These are phyloP conservation scores for Arthrobotrys iridis DNA, from an alignment of 2,329 filamentous ascomycete genomes.

Conservation along the genomic window DNA sequence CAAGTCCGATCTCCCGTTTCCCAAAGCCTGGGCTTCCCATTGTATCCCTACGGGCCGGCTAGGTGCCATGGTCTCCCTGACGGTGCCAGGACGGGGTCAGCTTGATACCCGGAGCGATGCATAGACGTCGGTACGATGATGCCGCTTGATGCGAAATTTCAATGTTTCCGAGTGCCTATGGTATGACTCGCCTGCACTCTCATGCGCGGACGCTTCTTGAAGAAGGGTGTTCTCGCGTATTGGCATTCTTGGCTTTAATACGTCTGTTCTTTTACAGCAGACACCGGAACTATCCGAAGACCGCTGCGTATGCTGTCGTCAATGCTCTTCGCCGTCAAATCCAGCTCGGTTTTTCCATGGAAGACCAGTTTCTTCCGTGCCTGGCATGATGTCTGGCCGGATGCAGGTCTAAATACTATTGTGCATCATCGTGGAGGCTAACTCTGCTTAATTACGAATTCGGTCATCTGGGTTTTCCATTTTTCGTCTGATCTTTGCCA, in stretches of 20 bases:
- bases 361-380: neutral
- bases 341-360: neutral
- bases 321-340: neutral
- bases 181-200: no score
- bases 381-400: neutral
- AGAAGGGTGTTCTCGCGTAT: neutral
- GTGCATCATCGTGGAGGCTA: no score
- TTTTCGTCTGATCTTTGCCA: neutral
- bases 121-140: conserved; percentile 2
- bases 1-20: conserved; percentile 23
- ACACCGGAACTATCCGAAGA: conserved; percentile 6
- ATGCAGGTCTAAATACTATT: neutral
- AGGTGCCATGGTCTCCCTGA: neutral
- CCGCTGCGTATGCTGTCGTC: neutral
- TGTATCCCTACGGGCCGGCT: neutral
- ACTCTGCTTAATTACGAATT: no score
- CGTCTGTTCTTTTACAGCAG: neutral
- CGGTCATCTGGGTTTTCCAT: no score
- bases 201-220: no score
- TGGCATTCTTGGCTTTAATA: conserved; percentile 8
- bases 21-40: conserved; percentile 7
- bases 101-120: neutral
- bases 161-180: neutral
- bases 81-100: neutral
- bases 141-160: neutral